Percentiles rank a stretch among this genome's conserved stretches.
Evolutionary conservation across 768 basidiomycete genomes (phyloP).

Genomic region (Fomitopsis serialis): DNA sequence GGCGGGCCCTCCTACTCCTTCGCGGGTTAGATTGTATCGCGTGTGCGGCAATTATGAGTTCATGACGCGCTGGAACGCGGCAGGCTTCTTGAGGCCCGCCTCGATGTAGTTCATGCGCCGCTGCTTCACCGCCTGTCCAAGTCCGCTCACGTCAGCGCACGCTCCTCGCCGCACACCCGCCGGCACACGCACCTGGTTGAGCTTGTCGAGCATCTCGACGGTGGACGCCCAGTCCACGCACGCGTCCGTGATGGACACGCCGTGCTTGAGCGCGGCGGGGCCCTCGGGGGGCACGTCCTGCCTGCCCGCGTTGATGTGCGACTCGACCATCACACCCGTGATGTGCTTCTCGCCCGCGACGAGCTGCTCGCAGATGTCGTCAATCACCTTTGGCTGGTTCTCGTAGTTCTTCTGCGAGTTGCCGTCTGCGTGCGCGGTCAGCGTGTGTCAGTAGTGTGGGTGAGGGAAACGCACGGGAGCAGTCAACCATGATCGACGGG

Average conservation of each 20-base stretch:
- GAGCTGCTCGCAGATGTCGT: conserved; percentile 71
- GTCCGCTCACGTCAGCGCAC: neutral
- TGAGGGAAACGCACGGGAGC: conserved; percentile 53
- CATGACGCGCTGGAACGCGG: conserved; percentile 18
- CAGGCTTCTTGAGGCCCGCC: conserved; percentile 29
- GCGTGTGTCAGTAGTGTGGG: neutral
- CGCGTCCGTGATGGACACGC: conserved; percentile 88
- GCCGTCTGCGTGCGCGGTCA: conserved; percentile 51
- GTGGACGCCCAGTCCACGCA: conserved; percentile 87
- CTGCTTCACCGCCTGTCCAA: conserved; percentile 38
- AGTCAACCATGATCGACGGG: conserved; percentile 86
- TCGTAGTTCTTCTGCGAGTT: conserved; percentile 95
- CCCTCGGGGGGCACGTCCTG: conserved; percentile 82
- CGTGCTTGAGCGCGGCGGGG: conserved; percentile 63
- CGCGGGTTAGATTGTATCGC: neutral
- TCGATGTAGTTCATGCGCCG: conserved; percentile 38
- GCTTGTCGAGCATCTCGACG: conserved; percentile 62
- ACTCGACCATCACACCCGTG: conserved; percentile 97
- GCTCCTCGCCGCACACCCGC: neutral
- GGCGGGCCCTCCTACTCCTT: too few relatives aligned
- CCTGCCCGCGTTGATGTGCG: conserved; percentile 84
- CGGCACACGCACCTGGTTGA: conserved; percentile 44
- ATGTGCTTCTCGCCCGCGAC: conserved; percentile 61
- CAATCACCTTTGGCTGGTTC: conserved; percentile 82
- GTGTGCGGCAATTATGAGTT: neutral